These are phyloP conservation scores for Luvunga scandens DNA, from an alignment of 345 rosid genomes.

Conservation along the genomic window DNA sequence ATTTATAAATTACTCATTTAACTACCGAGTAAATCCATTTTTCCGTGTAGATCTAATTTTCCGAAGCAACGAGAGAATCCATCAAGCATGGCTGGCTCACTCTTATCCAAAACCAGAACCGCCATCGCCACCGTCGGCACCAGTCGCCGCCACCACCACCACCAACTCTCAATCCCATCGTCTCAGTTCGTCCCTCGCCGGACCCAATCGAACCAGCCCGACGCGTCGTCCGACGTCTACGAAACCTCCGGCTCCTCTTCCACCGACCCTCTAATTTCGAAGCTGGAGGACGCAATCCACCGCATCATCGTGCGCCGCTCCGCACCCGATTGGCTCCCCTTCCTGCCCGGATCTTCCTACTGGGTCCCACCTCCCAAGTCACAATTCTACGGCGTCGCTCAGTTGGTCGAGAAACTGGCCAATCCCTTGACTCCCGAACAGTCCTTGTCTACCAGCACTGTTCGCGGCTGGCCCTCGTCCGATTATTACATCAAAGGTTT, in stretches of 20 bases:
- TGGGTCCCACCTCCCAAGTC: slow-evolving; percentile 87
- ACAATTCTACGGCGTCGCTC: slow-evolving; percentile 64
- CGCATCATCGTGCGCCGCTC: slow-evolving; percentile 84
- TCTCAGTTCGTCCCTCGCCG: slow-evolving; percentile 32
- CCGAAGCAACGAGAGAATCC: neutral
- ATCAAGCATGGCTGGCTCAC: slow-evolving; percentile 6
- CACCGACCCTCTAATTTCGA: slow-evolving; percentile 62
- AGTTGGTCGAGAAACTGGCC: slow-evolving; percentile 69
- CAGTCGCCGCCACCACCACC: neutral
- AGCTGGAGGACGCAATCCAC: slow-evolving; percentile 92
- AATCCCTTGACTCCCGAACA: slow-evolving; percentile 54
- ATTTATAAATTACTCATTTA: neutral
- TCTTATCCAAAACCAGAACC: neutral
- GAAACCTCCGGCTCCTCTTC: slow-evolving; percentile 25
- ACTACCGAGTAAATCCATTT: neutral
- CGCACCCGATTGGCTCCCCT: slow-evolving; percentile 98
- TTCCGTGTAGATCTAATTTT: neutral
- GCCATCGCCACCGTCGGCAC: neutral
- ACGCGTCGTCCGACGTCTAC: slow-evolving; percentile 21
- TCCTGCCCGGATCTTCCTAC: slow-evolving; percentile 85
- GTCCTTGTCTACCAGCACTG: slow-evolving; percentile 53
- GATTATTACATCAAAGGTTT: slow-evolving; percentile 82
- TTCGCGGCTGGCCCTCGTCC: slow-evolving; percentile 86
- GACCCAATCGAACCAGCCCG: slow-evolving; percentile 41
- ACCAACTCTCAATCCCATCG: slow-evolving; percentile 4